Base-by-base conservation (phyloP, 2,329 filamentous ascomycete species). In the Purpureocillium lavendulum region DNA sequence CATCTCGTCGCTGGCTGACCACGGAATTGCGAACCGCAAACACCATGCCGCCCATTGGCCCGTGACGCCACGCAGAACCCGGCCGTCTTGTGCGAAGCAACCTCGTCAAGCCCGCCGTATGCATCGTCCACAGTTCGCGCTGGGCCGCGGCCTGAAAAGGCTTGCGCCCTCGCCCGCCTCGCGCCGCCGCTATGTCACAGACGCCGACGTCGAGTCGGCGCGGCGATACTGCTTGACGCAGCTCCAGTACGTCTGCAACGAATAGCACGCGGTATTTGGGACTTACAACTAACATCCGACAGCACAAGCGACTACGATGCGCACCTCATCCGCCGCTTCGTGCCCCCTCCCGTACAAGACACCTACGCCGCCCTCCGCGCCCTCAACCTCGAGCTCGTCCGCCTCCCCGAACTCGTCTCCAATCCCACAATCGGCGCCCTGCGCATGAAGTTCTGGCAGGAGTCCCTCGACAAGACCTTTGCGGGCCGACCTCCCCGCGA, bases 361-460 rank as follows among this genome's bases (percentile, higher is more conserved):
- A 83, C 87, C 49, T 96, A 97, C 64, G 77, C 94, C 50, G 87
- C 89, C 43, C 79, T 98, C 42, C 85, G 90, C 46, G 84, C 89
- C 37, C 80, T 98, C 61, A 98, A 98, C 58, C 75, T 97, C 53
- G 90, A 96, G 60, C 77, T 96, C 44, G 86, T 90, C 33, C 78
- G 86, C 41, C 84, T 97, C 45, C 87, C 92, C 41, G 90, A 97
- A 62, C 80, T 85, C 11, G 89, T 92, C 15, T 92, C 86, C 35
- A 92, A 84, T 44, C 79, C 85, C n/a, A 83, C 82, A 4, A 85
- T 97, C 44, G 90, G 87, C 36, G 73, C 82, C 38, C 80, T 97
- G 72, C 87, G 92, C 47, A 82, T 95, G 62, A 87, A 95, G 60
- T 97, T 97, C 69, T 97, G 92, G 86, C 79, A 86, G 36, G 89